Base-by-base conservation (phyloP, 2,329 filamentous ascomycete genomes). In the Calonectria pauciramosa region DNA sequence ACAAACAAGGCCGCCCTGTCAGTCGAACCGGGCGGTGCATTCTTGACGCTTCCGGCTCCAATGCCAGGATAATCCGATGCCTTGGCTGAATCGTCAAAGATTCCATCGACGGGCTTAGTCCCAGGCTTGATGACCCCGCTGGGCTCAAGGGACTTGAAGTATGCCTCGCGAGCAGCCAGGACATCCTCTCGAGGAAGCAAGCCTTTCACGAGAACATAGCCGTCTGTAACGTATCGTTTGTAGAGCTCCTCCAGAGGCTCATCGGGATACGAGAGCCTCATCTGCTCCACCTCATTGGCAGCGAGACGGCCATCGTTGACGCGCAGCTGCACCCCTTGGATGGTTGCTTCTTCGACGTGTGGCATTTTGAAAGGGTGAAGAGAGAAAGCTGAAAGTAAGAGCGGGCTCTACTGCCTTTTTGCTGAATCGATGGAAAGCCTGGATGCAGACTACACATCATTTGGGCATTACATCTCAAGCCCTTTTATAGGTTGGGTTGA, bases 111-210 rank as follows among this genome's bases (percentile, higher is more conserved):
- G 0, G 89, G 85, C 6, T 86, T 81, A 0, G 88, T 89, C 44
- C 86, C 89, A 0, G 89, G 88, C 73, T 90, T 88, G 2, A 93
- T 83, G 44, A 93, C 87, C 0, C 90, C 90, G 34, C 88, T 92
- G 1, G 90, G 87, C 1, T 87, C 84, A 7, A 93, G 83, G 54
- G 88, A 87, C 4, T 84, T 82, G 80, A 92, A 92, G 80, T 92
- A 92, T 38, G 86, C 82, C 70, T 87, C 83, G 2, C 91, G 87
- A 11, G 88, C 87, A 44, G 85, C 83, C 11, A 91, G 84, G 1
- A 92, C 89, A 68, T 91, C 89, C 3, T 84, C 81, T 3, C 87
- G 87, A 0, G 90, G 90, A 2, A 92, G 82, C 0, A 92, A 80
- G 0, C 87, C 86, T 76, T 91, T 92, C 2, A 92, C 70, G 69